Conservation (phyloP, 2,329 filamentous ascomycete species). For the Xylaria digitata region DNA sequence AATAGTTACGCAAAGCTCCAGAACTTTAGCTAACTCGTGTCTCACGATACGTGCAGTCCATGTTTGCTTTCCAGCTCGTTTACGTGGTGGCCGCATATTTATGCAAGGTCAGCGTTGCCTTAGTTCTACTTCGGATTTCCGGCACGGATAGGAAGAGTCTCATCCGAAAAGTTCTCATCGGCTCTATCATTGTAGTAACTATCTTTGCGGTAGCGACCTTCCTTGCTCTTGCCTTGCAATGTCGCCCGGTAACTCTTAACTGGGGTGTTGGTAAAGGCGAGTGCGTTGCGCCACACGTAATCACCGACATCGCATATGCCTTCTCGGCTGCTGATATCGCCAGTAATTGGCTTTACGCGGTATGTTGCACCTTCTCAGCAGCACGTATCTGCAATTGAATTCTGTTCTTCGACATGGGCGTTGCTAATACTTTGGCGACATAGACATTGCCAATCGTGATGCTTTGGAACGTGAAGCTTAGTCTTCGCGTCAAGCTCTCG, state of each 20-base stretch:
- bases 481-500: conserved; percentile 29
- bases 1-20: not conserved
- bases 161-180: conserved; percentile 26
- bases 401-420: not conserved
- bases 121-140: conserved; percentile 30
- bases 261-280: conserved; percentile 31
- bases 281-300: conserved; percentile 22
- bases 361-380: not conserved
- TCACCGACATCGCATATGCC: conserved; percentile 27
- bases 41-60: conserved; percentile 6
- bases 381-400: not conserved
- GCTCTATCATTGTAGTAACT: conserved; percentile 20
- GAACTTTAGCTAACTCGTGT: conserved; percentile 9
- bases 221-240: conserved; percentile 26
- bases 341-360: conserved; percentile 31
- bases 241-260: conserved; percentile 29
- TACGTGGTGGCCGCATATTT: conserved; percentile 30
- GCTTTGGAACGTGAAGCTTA: conserved; percentile 33
- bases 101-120: conserved; percentile 29
- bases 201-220: conserved; percentile 29
- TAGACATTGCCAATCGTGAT: conserved; percentile 31
- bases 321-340: conserved; percentile 30
- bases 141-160: conserved; percentile 20
- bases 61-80: conserved; percentile 32
- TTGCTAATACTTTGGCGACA: not conserved